A percentile compares a stretch with the other conserved stretches of the same genome.
Evolutionary conservation across 139 green algal genomes (phyloP).

Genomic region (Chlorella sorokiniana): DNA sequence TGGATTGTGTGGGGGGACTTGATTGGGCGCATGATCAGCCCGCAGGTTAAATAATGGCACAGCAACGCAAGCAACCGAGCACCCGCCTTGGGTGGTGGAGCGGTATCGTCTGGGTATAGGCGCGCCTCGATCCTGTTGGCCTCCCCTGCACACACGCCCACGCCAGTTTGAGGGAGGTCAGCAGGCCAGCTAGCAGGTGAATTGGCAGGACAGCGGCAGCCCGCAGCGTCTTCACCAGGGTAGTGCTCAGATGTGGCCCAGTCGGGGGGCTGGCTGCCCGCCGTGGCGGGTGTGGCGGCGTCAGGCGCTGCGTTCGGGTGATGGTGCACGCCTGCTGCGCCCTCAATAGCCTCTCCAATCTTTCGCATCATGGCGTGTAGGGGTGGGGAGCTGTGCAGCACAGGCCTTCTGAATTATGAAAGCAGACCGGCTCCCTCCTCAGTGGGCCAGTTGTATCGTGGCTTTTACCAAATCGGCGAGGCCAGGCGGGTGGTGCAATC

Average conservation of each 20-base stretch:
- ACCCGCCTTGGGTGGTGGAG: neutral
- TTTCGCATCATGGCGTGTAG: neutral
- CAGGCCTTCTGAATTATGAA: no score
- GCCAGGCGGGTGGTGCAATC: no score
- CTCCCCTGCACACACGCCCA: neutral
- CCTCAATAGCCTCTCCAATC: neutral
- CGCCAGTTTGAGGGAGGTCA: neutral
- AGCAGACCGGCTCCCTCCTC: no score
- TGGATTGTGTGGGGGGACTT: neutral
- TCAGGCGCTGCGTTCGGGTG: neutral
- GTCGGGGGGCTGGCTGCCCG: no score
- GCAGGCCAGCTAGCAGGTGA: no score
- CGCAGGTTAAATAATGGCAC: no score
- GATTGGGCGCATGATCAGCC: no score
- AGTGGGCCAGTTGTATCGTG: no score
- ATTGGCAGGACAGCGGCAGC: no score
- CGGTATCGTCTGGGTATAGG: neutral
- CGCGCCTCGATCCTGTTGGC: neutral
- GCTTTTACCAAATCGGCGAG: no score
- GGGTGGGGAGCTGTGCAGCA: neutral
- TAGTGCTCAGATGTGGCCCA: neutral
- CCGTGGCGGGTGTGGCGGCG: neutral
- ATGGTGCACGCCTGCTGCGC: neutral
- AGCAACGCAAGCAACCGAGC: no score
- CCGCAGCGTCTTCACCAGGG: neutral